Base-by-base conservation (phyloP, 495 filamentous ascomycete genomes). In the Lichina pygmaea region DNA sequence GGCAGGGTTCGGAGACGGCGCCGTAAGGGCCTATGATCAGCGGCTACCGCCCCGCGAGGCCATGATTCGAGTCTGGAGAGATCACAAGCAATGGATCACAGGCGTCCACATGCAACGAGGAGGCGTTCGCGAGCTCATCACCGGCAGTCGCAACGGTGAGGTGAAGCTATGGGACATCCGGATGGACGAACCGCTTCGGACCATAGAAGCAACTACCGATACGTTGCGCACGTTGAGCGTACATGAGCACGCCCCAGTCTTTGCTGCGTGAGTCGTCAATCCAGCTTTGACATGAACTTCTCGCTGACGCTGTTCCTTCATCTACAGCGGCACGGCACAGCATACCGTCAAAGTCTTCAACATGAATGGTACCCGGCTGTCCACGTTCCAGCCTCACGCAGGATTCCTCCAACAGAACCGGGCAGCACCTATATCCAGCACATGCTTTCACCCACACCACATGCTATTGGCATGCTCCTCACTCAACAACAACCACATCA, bases 91-190 rank as follows among this genome's bases (percentile, higher is more conserved):
- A 51, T 95, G 91, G 89, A 77, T 99, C 54, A 81, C 77, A 50
- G 86, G 83, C 49, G 82, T 93, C 30, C 89, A 95, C 52, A 85
- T 99, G 75, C 89, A 99, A 58, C 81, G 89, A 34, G 89, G 89
- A 47, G 89, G 89, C 6, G 68, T 91, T 60, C 66, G 89, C 43
- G 89, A 99, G 54, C 66, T 99, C 11, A 65, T 95, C 33, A 81
- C 75, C 10, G 89, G 81, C 8, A 85, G 81, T 53, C 68, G 80
- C 39, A 85, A 86, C 51, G 89, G 89, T 43, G 86, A 91, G 56
- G 77, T 99, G 50, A 81, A 82, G 54, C 68, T 99, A 7, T 99
- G 89, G 89, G 89, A 99, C 63, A 82, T 99, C 43, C 71, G 86
- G 38, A 78, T 79, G 72, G 75, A 86, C 46, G 58, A 68, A 49